A percentile compares a stretch with the other conserved stretches of the same genome.
Conservation (phyloP, 2,329 filamentous ascomycete genomes). For the Fusarium fracticaudum region DNA sequence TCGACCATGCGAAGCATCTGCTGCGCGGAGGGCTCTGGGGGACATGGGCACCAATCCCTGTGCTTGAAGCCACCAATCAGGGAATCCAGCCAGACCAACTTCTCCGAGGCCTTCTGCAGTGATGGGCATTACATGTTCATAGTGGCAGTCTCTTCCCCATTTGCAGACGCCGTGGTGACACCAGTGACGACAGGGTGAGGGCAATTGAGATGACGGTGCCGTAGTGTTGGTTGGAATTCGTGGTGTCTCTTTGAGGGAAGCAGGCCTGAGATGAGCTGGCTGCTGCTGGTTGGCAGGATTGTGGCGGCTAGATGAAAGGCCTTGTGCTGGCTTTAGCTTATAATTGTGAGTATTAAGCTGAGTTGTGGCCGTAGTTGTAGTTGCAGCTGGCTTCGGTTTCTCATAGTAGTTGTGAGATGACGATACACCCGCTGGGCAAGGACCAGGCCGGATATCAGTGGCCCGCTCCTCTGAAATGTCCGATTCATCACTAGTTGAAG, state of each 20-base stretch:
- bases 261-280: not conserved
- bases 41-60: conserved; percentile 30
- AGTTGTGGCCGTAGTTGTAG: not conserved
- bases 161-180: conserved; percentile 59
- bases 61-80: conserved; percentile 54
- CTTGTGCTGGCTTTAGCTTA: conserved; percentile 8
- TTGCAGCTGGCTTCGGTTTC: not conserved
- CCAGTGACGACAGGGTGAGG: conserved; percentile 54
- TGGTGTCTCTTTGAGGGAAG: not conserved
- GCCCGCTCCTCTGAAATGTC: not conserved
- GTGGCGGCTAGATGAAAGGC: conserved; percentile 29
- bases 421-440: not conserved
- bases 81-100: conserved; percentile 54
- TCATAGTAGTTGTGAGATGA: not conserved
- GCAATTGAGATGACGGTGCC: not conserved
- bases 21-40: not conserved
- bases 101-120: conserved; percentile 51
- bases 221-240: not conserved
- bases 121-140: conserved; percentile 59
- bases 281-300: conserved; percentile 21
- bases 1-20: not conserved
- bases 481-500: not conserved
- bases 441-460: not conserved
- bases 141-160: conserved; percentile 55
- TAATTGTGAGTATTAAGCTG: not conserved